These are phyloP conservation scores for Picea mariana DNA, from an alignment of 83 land plant genomes.

Conservation along the genomic window DNA sequence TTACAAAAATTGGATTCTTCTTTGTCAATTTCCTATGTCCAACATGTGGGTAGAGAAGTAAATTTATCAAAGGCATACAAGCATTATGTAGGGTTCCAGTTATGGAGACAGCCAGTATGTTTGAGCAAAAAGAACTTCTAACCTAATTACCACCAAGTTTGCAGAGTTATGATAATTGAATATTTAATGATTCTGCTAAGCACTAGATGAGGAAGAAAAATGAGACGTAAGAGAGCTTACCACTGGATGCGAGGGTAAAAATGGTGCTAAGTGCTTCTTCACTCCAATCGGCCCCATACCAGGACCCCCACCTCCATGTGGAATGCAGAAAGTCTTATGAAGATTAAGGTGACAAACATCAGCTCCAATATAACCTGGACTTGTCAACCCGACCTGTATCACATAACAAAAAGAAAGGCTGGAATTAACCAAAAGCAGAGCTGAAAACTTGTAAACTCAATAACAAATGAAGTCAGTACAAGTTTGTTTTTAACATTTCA, in stretches of 20 bases:
- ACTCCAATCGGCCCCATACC: constrained; percentile 99
- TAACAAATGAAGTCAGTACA: background rate
- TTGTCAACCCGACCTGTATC: constrained; percentile 93
- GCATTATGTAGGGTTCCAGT: background rate
- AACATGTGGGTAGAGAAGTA: background rate
- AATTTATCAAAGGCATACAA: constrained; percentile 10
- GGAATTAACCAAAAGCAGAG: background rate
- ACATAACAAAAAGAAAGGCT: background rate
- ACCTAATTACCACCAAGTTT: background rate
- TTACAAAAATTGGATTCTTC: background rate
- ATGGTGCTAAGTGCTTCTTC: constrained; percentile 98
- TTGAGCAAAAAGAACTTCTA: background rate
- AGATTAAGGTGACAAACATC: constrained; percentile 99
- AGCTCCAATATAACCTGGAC: constrained; percentile 97
- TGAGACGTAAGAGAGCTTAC: constrained; percentile 39
- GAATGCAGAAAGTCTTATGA: constrained; percentile 99
- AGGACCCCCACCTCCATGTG: constrained; percentile 99
- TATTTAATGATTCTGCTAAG: background rate
- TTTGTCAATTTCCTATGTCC: background rate
- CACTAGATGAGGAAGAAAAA: background rate
- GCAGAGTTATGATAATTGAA: background rate
- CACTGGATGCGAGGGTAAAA: constrained; percentile 99
- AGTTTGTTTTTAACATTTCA: background rate
- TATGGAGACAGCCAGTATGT: background rate
- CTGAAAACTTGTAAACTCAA: background rate